Evolutionary conservation across 2,329 filamentous ascomycete genomes (phyloP), one percentile per base, ranked within the genome.

Genomic region (Elsinoe australis): DNA sequence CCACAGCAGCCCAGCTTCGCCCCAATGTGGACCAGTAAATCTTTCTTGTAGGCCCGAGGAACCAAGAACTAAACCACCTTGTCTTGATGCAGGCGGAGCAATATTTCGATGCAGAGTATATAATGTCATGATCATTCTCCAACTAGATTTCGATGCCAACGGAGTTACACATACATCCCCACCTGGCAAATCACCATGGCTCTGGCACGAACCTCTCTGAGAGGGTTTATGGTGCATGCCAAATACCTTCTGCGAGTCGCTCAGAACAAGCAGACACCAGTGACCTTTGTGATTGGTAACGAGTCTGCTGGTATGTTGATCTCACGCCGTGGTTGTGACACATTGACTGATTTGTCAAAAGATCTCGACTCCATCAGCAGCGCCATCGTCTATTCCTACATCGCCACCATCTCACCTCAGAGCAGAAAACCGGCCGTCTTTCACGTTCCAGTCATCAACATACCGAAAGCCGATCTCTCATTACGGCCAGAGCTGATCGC

Each of bases 311-410:
- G 68, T 69, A 49, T 53, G 29, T 38, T 32, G n/a, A n/a, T n/a
- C n/a, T n/a, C n/a, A n/a, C n/a, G n/a, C n/a, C n/a, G n/a, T n/a
- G n/a, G n/a, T n/a, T n/a, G n/a, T n/a, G n/a, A n/a, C n/a, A n/a
- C n/a, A n/a, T n/a, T n/a, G n/a, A n/a, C n/a, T n/a, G n/a, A n/a
- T 35, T 69, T 29, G 68, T 66, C 17, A 70, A 72, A 64, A 85
- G 86, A 92, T 56, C 80, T 92, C 48, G 86, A 92, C 67, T 89
- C 85, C 1, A 75, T 92, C 55, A 85, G 83, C 63, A 83, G 79
- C 21, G 78, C 85, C 19, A 67, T 92, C 14, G 66, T 89, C 19
- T 79, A 83, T 51, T 83, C 86, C 49, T 92, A 89, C 64, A 69
- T 90, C 29, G 78, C 79, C 54, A 83, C 79, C 26, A 74, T 80